Percentiles rank a stretch among this genome's conserved stretches.
Evolutionary conservation across 2,329 filamentous ascomycete genomes (phyloP).

Genomic region (Fusarium transvaalense): DNA sequence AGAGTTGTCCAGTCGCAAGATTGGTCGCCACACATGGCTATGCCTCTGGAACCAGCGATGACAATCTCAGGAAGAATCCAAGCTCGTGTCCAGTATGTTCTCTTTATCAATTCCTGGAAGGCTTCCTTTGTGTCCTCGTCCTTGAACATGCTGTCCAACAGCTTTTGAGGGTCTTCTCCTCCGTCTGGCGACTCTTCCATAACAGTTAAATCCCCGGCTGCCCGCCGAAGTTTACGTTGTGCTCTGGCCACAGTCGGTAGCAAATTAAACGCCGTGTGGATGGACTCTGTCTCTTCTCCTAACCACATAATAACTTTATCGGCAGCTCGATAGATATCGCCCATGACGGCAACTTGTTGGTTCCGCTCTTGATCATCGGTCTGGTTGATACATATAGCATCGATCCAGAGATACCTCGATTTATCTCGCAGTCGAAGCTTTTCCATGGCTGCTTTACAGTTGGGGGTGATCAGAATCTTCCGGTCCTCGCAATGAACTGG

Average conservation of each 20-base stretch:
- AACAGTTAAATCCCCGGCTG: rapidly evolving
- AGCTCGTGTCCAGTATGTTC: background rate
- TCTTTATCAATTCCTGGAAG: background rate
- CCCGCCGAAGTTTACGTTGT: background rate
- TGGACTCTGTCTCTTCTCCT: background rate
- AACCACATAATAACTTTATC: background rate
- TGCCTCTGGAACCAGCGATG: background rate
- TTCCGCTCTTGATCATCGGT: background rate
- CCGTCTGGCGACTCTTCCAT: rapidly evolving
- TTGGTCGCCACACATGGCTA: background rate
- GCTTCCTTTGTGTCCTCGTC: background rate
- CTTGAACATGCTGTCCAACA: background rate
- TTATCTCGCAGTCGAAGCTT: background rate
- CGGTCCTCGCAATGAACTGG: background rate
- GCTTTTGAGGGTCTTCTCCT: background rate
- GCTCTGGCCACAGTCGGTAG: background rate
- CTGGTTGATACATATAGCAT: background rate
- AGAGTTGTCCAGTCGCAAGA: background rate
- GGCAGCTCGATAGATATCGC: background rate
- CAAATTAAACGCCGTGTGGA: background rate
- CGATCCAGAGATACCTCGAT: background rate
- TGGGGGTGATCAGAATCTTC: background rate
- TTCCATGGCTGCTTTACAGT: background rate
- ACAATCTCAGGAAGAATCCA: background rate
- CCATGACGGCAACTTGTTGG: background rate